phyloP scores from a whole-genome alignment of 352 stramenopile species.

The Paralagenidium karlingii region DNA sequence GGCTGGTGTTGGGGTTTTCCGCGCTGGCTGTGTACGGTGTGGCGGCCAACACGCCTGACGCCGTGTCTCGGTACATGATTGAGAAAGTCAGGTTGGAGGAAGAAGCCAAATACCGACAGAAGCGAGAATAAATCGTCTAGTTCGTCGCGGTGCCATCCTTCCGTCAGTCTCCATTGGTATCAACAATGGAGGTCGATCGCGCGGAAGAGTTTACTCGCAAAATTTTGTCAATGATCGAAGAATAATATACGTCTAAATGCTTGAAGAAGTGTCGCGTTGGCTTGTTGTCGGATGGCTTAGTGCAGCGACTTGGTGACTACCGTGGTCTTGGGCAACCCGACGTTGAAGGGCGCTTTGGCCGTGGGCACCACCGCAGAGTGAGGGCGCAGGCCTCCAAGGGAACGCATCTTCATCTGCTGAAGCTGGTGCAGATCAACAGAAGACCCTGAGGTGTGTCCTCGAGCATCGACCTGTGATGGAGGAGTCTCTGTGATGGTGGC shows the following conservation, averaged over 20 bases:
- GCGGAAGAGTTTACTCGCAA: conserved; percentile 1
- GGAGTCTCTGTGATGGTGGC: too few species aligned
- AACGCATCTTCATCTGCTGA: not conserved
- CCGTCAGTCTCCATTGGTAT: too few species aligned
- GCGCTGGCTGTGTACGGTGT: conserved; percentile 68
- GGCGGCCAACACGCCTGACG: conserved; percentile 36
- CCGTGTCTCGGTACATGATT: conserved; percentile 55
- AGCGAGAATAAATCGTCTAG: too few species aligned
- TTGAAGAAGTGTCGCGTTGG: not conserved
- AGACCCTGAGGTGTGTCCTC: too few species aligned
- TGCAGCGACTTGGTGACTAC: conserved; percentile 9
- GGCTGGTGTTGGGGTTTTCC: conserved; percentile 41
- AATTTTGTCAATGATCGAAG: conserved; percentile 9
- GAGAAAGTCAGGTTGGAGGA: conserved; percentile 46
- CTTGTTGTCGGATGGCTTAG: too few species aligned
- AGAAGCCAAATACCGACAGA: conserved; percentile 18
- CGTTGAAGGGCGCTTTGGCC: not conserved
- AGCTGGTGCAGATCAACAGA: too few species aligned
- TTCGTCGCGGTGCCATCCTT: too few species aligned
- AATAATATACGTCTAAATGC: not conserved
- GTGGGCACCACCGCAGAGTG: not conserved
- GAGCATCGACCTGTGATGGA: too few species aligned
- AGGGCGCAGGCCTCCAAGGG: not conserved
- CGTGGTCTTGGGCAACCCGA: not conserved
- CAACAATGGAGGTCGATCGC: too few species aligned